Evolutionary conservation across 345 rosid species (phyloP), one percentile per base, ranked within the genome.

Genomic region (Dipteronia dyeriana): DNA sequence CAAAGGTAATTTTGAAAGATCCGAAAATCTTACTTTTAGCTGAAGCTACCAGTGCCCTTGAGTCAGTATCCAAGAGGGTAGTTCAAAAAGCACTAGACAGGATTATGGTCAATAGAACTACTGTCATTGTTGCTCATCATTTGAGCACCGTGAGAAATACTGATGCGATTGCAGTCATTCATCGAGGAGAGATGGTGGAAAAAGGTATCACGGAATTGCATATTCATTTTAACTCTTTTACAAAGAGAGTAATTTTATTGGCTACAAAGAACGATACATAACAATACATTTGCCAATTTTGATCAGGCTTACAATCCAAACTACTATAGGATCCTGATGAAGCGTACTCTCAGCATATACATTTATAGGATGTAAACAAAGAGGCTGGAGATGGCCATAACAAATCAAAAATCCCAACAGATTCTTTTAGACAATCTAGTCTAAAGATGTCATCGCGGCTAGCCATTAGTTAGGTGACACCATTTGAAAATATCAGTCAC

Each of bases 321-420:
- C 86, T 93, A 54, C 69, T 90, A 26, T 26, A 59, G 82, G 95
- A 95, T 82, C 90, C 95, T 3, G 90, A 87, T 19, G 95, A 97
- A 81, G 95, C 97, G 2, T 95, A 91, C 73, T 87, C 97, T 74
- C 97, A 95, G 78, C 95, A 91, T n/a, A 84, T 90, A 62, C 89
- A 83, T 16, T 76, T 91, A 47, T 97, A 93, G 79, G 94, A 93
- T 81, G 88, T 83, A 34, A 88, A 81, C n/a, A 88, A 81, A 75
- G 86, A 77, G 19, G 34, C 82, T 3, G 70, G 69, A 3, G 91
- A 87, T 26, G 90, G 78, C 17, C 80, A 82, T 45, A 78, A 80
- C 75, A 77, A 57, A 70, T 75, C 78, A 53, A 87, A 85, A 38
- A n/a, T 69, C 68, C 76, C 64, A 3, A 63, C 26, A n/a, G 91